phyloP scores from a whole-genome alignment of 225 moss, liverwort and hornwort genomes.

The Asterella californica region DNA sequence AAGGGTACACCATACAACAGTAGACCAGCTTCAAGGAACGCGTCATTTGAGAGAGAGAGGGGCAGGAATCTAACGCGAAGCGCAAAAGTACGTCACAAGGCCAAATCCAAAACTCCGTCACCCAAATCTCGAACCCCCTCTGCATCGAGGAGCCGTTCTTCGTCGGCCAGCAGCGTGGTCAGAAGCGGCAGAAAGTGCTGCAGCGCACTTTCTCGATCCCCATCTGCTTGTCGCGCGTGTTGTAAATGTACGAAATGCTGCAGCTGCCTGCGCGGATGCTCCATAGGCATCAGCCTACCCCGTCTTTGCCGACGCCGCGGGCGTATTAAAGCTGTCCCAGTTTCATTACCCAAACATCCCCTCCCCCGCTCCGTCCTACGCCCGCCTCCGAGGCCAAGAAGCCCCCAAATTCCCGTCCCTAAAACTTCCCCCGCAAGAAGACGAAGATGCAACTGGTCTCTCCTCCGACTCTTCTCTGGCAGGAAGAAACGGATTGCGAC shows the following conservation, averaged over 20 bases:
- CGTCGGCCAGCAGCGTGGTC: not conserved
- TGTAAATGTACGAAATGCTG: not conserved
- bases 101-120: not conserved
- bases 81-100: not conserved
- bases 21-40: constrained; percentile 3
- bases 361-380: not conserved
- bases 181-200: not conserved
- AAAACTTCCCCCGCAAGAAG: not conserved
- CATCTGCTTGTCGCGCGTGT: constrained; percentile 3
- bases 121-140: constrained; percentile 4
- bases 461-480: not conserved
- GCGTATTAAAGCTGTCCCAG: not conserved
- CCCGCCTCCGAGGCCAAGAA: not conserved
- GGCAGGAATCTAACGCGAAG: constrained; percentile 7
- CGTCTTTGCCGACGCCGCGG: not conserved
- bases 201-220: constrained; percentile 1
- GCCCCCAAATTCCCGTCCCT: not conserved
- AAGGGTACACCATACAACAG: constrained; percentile 14
- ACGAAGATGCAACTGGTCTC: not conserved
- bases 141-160: constrained; percentile 2
- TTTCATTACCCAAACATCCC: not conserved
- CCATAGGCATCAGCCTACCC: not conserved
- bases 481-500: not conserved
- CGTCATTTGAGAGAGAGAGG: not conserved
- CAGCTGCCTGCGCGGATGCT: constrained; percentile 5